phyloP scores from a whole-genome alignment of 208 protist species.

The Histomonas meleagridis region DNA sequence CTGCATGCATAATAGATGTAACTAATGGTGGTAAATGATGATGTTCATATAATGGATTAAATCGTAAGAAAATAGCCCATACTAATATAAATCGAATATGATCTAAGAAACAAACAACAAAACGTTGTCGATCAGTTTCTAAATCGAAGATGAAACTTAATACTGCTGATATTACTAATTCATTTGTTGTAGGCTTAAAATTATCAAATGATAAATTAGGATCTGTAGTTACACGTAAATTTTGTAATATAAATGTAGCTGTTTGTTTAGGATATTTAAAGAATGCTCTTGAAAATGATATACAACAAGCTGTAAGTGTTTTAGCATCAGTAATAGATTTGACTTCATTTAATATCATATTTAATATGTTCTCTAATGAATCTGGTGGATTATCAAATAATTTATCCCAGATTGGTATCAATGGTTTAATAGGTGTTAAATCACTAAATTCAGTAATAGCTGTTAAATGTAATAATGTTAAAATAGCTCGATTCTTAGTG shows the following conservation, averaged over 20 bases:
- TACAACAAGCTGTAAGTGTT: background rate
- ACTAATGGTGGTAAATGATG: background rate
- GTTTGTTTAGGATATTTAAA: background rate
- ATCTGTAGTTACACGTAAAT: background rate
- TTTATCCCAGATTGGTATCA: background rate
- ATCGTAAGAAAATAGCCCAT: background rate
- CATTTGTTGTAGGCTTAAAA: background rate
- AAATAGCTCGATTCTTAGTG: background rate
- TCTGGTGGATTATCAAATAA: background rate
- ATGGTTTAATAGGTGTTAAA: constrained; percentile 24
- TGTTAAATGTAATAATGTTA: background rate
- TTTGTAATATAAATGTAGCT: background rate
- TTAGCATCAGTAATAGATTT: background rate
- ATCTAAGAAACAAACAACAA: background rate
- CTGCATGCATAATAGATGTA: background rate
- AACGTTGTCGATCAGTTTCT: background rate
- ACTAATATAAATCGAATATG: background rate
- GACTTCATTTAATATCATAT: background rate
- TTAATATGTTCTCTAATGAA: background rate
- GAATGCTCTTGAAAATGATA: background rate
- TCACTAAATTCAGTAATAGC: background rate
- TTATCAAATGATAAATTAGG: background rate
- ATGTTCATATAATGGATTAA: background rate
- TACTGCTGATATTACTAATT: background rate
- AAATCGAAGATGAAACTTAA: background rate